Conservation (phyloP, 305 asterid species). For the Solanum hybrid region DNA sequence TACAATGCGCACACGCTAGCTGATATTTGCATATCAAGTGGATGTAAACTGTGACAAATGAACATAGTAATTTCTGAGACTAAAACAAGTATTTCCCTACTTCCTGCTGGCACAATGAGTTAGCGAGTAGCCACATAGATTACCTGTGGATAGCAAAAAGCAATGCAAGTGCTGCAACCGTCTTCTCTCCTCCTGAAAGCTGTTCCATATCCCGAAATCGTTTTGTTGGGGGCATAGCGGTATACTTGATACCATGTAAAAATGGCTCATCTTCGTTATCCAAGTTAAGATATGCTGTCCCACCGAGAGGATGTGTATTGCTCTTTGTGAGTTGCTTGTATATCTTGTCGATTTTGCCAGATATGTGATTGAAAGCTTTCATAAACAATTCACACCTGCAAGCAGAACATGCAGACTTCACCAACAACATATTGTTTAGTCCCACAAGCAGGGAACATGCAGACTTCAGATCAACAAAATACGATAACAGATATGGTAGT, state of each 20-base stretch:
- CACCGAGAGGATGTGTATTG: conserved; percentile 37
- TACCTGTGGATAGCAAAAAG: conserved; percentile 94
- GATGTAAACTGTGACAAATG: background rate
- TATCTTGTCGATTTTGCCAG: conserved; percentile 22
- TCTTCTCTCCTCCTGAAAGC: conserved; percentile 94
- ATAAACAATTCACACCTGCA: conserved; percentile 13
- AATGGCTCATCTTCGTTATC: conserved; percentile 82
- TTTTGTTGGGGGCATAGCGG: conserved; percentile 99
- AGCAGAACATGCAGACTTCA: background rate
- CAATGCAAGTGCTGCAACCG: conserved; percentile 97
- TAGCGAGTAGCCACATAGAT: background rate
- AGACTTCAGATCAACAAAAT: conserved; percentile 33
- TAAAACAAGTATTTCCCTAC: background rate
- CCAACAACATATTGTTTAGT: background rate
- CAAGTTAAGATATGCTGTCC: conserved; percentile 42
- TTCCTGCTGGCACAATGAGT: background rate
- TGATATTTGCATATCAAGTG: background rate
- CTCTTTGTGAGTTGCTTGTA: conserved; percentile 43
- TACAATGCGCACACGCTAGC: background rate
- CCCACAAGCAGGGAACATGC: background rate
- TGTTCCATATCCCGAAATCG: conserved; percentile 91
- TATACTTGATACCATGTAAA: conserved; percentile 86
- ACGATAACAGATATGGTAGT: background rate
- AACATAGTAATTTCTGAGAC: background rate
- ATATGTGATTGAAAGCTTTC: conserved; percentile 36